A percentile compares a stretch with the other conserved stretches of the same genome.
Evolutionary conservation across 2,329 filamentous ascomycete species (phyloP).

Genomic region (Metarhizium rileyi): DNA sequence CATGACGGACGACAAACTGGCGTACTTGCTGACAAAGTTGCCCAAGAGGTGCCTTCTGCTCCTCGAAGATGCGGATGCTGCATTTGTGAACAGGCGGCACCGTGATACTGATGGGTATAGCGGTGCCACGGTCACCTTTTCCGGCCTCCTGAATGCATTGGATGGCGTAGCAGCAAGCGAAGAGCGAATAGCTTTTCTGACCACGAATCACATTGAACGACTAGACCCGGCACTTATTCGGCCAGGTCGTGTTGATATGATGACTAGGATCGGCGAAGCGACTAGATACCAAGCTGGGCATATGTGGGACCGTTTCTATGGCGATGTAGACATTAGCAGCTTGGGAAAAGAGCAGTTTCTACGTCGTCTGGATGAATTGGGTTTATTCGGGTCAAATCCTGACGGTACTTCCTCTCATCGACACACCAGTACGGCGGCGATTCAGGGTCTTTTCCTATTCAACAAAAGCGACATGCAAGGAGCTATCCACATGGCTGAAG

Average conservation of each 20-base stretch:
- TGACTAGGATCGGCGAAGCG: conserved; percentile 78
- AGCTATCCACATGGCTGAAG: conserved; percentile 70
- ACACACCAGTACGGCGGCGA: conserved; percentile 74
- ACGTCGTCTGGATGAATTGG: conserved; percentile 55
- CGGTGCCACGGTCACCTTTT: conserved; percentile 88
- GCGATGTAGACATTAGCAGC: conserved; percentile 61
- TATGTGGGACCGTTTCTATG: conserved; percentile 95
- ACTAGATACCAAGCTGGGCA: conserved; percentile 72
- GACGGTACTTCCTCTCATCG: conserved; percentile 37
- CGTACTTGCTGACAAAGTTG: conserved; percentile 75
- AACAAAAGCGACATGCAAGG: conserved; percentile 88
- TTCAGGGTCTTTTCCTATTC: conserved; percentile 90
- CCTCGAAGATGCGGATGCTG: conserved; percentile 85
- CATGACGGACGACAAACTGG: conserved; percentile 80
- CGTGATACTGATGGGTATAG: conserved; percentile 73
- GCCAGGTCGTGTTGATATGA: conserved; percentile 90
- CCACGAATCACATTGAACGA: conserved; percentile 86
- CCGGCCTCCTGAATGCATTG: conserved; percentile 72
- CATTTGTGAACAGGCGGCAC: conserved; percentile 73
- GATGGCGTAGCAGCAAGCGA: conserved; percentile 94
- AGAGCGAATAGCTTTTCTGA: conserved; percentile 87
- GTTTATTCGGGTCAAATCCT: conserved; percentile 52
- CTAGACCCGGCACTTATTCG: conserved; percentile 83
- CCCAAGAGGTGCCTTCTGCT: conserved; percentile 74
- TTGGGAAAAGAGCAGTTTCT: conserved; percentile 60